Conservation (phyloP, 192 early-diverging fungal species). For the Entomortierella parvispora region DNA sequence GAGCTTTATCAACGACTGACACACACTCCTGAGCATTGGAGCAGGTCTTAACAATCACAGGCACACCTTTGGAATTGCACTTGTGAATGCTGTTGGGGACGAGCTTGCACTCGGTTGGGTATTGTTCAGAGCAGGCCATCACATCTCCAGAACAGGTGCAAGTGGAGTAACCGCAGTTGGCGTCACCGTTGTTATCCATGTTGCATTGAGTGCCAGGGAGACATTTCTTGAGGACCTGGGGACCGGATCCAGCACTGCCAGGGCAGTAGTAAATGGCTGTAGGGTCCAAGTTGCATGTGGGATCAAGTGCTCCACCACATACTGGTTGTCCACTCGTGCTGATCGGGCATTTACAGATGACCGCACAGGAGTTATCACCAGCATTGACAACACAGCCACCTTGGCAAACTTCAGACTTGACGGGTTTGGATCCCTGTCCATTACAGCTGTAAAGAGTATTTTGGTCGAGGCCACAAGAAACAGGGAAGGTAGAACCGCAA, state of each 20-base stretch:
- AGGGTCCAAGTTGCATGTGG: not conserved
- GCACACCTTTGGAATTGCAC: not conserved
- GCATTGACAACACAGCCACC: not conserved
- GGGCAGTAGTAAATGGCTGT: not conserved
- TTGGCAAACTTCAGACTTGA: not conserved
- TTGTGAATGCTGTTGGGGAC: not conserved
- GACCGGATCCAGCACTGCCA: not conserved
- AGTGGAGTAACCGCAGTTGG: conserved; percentile 4
- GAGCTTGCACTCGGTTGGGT: not conserved
- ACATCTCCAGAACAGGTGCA: not conserved
- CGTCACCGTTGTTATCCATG: not conserved
- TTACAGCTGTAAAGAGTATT: not conserved
- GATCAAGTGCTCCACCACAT: not conserved
- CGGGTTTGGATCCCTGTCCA: not conserved
- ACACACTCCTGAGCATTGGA: not conserved
- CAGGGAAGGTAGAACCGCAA: not conserved
- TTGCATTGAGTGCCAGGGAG: not conserved
- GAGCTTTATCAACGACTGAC: not conserved
- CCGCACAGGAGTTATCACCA: too few species aligned
- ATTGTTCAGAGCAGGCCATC: not conserved
- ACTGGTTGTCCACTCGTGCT: not conserved
- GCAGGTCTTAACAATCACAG: not conserved
- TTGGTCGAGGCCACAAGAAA: not conserved
- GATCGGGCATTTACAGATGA: not conserved
- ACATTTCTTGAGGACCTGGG: not conserved